Base-by-base conservation (phyloP, 331 rosid genomes). In the Stylosanthes scabra region DNA sequence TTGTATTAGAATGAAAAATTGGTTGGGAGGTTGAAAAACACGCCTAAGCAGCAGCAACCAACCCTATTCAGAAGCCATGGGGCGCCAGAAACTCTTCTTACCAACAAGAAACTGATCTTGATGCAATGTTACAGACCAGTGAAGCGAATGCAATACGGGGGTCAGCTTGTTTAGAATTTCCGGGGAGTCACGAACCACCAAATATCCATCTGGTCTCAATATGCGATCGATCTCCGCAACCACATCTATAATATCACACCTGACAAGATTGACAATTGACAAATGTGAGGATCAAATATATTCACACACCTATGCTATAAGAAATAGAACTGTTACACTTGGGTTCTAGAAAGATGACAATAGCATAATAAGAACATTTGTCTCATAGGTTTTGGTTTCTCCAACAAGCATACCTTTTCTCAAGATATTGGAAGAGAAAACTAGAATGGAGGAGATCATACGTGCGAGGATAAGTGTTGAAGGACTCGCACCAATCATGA, bases 401-500 rank as follows among this genome's bases (percentile, higher is more conserved):
- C 57, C 69, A 56, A 50, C 20, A 39, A 64, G 9, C 63, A 39
- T 87, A 94, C 99, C 99, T 90, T 82, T 72, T 78, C 45, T 82
- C 77, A 59, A 80, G 84, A 77, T 73, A 74, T 81, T 80, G 60
- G 72, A 90, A 84, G 83, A 94, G 92, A 68, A 80, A 88, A 84
- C 89, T 86, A 13, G 97, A 77, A 81, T 94, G 99, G 34, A 91
- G 83, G 31, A 94, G 93, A 77, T 94, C 97, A 44, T 88, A 91
- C 12, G 99, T 91, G 66, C 99, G 93, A 45, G 99, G 99, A 74
- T 94, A 91, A 59, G 97, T 91, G 49, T 78, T 90, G 11, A 91
- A 82, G 37, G 99, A 87, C 76, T 91, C 96, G 63, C 99, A 94
- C 99, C 99, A 94, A 81, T 94, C 97, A 29, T 94, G 99, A 77